phyloP scores from a whole-genome alignment of 2,329 filamentous ascomycete genomes.

The Chaetomiaceae sp. region DNA sequence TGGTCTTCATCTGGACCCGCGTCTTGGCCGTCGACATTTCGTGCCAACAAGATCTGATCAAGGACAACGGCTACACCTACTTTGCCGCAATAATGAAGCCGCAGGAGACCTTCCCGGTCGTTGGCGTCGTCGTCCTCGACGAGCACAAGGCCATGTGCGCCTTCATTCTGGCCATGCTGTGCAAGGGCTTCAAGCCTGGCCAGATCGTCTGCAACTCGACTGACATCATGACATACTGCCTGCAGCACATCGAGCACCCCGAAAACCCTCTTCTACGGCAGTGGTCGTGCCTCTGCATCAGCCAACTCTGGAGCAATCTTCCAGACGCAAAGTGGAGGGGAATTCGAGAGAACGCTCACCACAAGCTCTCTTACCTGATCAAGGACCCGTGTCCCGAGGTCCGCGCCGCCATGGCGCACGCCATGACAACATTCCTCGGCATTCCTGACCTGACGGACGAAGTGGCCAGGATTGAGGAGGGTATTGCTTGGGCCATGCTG shows the following conservation, averaged over 20 bases:
- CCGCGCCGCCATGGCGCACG: slow-evolving; percentile 85
- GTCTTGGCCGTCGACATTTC: slow-evolving; percentile 92
- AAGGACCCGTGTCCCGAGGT: slow-evolving; percentile 90
- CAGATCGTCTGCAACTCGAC: slow-evolving; percentile 87
- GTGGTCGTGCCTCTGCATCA: slow-evolving; percentile 93
- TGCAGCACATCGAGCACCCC: slow-evolving; percentile 76
- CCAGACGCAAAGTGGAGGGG: slow-evolving; percentile 93
- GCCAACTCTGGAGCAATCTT: slow-evolving; percentile 87
- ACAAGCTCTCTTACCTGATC: slow-evolving; percentile 72
- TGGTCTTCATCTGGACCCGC: slow-evolving; percentile 99
- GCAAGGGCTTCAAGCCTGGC: slow-evolving; percentile 87
- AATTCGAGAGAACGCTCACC: slow-evolving; percentile 81
- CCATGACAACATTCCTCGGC: slow-evolving; percentile 87
- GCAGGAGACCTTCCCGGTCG: slow-evolving; percentile 73
- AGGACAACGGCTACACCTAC: slow-evolving; percentile 96
- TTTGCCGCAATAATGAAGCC: slow-evolving; percentile 91
- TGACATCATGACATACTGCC: slow-evolving; percentile 83
- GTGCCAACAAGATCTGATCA: slow-evolving; percentile 88
- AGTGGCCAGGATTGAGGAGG: slow-evolving; percentile 85
- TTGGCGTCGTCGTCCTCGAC: slow-evolving; percentile 60
- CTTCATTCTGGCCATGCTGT: slow-evolving; percentile 95
- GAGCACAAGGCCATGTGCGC: slow-evolving; percentile 99
- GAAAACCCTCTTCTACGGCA: slow-evolving; percentile 86
- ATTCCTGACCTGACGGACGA: slow-evolving; percentile 91
- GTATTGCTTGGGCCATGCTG: slow-evolving; percentile 80